Evolutionary conservation across 1,139 yeast species (phyloP).

Genomic region (Candida sanyaensis): DNA sequence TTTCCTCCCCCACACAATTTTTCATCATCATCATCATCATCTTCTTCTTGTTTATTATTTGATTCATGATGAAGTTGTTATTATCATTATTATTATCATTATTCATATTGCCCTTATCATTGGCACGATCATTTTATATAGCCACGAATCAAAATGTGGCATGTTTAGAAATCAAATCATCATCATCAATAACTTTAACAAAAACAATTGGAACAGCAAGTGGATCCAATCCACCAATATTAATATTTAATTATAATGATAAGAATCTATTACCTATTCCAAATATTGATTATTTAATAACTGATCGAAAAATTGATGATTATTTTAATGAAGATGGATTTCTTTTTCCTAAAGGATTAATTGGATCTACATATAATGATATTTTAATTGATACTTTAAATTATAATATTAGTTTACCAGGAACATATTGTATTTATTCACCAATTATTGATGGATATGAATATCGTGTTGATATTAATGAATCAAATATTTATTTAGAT

Average conservation of each 20-base stretch:
- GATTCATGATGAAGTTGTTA: neutral
- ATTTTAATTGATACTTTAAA: conserved; percentile 3
- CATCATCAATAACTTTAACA: neutral
- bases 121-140: conserved; percentile 3
- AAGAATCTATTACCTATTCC: conserved; percentile 8
- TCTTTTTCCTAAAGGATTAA: neutral
- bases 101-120: neutral
- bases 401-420: neutral
- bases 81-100: neutral
- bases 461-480: conserved; percentile 9
- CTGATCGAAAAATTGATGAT: conserved; percentile 12
- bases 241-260: conserved; percentile 2
- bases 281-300: conserved; percentile 11
- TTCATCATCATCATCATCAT: neutral
- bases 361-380: conserved; percentile 3
- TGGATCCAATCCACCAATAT: conserved; percentile 2
- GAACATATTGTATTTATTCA: conserved; percentile 11
- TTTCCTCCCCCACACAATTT: neutral
- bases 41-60: neutral
- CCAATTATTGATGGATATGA: conserved; percentile 10
- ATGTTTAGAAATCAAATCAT: conserved; percentile 3
- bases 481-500: conserved; percentile 7
- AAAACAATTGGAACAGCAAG: conserved; percentile 5
- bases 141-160: conserved; percentile 6
- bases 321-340: conserved; percentile 10